These are phyloP conservation scores for Calycina herbarum DNA, from an alignment of 2,329 filamentous ascomycete species.

Conservation along the genomic window DNA sequence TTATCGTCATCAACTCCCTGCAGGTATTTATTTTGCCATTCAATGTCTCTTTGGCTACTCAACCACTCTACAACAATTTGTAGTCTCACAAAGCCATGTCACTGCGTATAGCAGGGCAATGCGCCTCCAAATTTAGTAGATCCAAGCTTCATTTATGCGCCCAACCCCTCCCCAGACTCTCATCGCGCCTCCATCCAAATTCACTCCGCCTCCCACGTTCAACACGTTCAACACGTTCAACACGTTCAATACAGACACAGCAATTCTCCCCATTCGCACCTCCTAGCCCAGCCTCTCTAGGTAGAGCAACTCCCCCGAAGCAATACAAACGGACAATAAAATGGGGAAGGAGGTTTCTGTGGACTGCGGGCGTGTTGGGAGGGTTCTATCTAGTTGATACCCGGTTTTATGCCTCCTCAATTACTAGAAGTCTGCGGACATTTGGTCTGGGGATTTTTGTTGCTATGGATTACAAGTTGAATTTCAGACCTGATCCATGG, in stretches of 20 bases:
- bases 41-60: neutral
- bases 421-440: conserved; percentile 77
- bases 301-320: conserved; percentile 68
- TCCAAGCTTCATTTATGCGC: neutral
- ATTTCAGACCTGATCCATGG: conserved; percentile 80
- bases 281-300: conserved; percentile 76
- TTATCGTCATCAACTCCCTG: neutral
- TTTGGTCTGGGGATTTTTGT: conserved; percentile 78
- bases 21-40: neutral
- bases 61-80: neutral
- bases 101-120: conserved; percentile 31
- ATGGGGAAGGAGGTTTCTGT: conserved; percentile 74
- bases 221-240: conserved; percentile 6
- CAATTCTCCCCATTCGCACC: conserved; percentile 67
- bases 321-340: conserved; percentile 68
- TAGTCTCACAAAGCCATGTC: conserved; percentile 31
- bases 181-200: conserved; percentile 4
- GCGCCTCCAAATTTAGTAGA: conserved; percentile 18
- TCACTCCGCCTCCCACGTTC: conserved; percentile 11
- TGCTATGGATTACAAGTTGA: conserved; percentile 93
- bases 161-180: neutral
- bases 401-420: conserved; percentile 74
- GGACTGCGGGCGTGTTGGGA: conserved; percentile 60
- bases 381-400: conserved; percentile 68
- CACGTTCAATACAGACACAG: conserved; percentile 38